phyloP scores from a whole-genome alignment of 228 moss, liverwort and hornwort genomes.

The Sphagnum fallax region DNA sequence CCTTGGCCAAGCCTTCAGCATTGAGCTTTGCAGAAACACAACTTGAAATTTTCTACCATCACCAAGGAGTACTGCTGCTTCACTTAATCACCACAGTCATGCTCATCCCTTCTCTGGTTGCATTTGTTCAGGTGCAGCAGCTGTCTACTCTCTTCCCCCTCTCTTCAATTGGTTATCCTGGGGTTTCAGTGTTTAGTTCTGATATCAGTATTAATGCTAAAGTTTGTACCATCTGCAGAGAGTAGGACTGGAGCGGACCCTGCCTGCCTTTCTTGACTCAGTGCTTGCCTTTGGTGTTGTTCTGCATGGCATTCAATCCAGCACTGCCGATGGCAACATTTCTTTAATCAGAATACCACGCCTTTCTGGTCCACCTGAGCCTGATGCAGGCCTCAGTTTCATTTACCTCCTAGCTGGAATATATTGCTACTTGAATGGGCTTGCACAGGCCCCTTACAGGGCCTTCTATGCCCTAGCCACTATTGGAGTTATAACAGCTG shows the following conservation, averaged over 20 bases:
- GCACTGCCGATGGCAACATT: conserved; percentile 59
- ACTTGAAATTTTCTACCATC: conserved; percentile 37
- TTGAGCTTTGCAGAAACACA: conserved; percentile 36
- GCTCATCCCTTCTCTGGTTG: conserved; percentile 45
- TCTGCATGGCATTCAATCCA: conserved; percentile 68
- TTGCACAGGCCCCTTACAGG: conserved; percentile 77
- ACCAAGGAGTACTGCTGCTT: conserved; percentile 37
- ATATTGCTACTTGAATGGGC: conserved; percentile 80
- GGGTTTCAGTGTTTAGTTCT: neutral
- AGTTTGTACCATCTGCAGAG: conserved; percentile 40
- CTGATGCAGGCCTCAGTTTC: conserved; percentile 68
- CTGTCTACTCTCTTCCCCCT: neutral
- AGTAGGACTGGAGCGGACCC: conserved; percentile 64
- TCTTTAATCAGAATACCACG: conserved; percentile 47
- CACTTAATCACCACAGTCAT: conserved; percentile 31
- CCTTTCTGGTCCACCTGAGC: conserved; percentile 35
- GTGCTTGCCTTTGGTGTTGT: conserved; percentile 59
- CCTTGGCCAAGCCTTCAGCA: conserved; percentile 10
- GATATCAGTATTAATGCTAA: neutral
- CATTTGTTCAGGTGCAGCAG: conserved; percentile 41
- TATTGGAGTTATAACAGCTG: conserved; percentile 58
- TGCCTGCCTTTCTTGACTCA: conserved; percentile 73
- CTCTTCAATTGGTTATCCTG: neutral
- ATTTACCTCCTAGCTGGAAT: conserved; percentile 67
- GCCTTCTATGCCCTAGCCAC: conserved; percentile 74